Evolutionary conservation across 2,329 filamentous ascomycete species (phyloP).

Genomic region (Neopestalotiopsis sp.): DNA sequence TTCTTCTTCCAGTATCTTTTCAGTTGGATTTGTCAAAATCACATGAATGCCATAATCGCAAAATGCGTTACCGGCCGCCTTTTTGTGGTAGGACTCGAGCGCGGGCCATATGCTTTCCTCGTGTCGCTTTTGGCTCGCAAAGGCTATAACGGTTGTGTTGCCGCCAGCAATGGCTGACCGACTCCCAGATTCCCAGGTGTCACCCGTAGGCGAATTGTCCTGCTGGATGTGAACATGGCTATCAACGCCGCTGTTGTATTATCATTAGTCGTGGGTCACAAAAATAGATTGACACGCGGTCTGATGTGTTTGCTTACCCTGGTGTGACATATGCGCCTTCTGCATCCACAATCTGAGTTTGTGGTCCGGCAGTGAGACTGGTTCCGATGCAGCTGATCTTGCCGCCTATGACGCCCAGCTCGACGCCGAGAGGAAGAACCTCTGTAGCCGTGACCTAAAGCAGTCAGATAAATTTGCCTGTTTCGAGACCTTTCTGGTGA

Average conservation of each 20-base stretch:
- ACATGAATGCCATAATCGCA: conserved; percentile 62
- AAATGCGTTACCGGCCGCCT: conserved; percentile 46
- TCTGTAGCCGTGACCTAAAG: conserved; percentile 50
- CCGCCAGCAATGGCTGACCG: conserved; percentile 52
- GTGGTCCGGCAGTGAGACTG: conserved; percentile 35
- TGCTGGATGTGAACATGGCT: conserved; percentile 54
- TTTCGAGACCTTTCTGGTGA: background rate
- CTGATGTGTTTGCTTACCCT: conserved; percentile 35
- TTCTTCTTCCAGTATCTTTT: conserved; percentile 23
- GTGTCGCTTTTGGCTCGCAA: conserved; percentile 49
- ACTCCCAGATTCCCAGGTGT: conserved; percentile 48
- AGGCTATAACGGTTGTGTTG: conserved; percentile 54
- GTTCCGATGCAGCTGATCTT: conserved; percentile 50
- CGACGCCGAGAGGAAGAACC: conserved; percentile 44
- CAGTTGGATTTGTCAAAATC: conserved; percentile 26
- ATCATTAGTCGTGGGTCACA: background rate
- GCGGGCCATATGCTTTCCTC: conserved; percentile 45
- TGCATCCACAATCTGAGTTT: conserved; percentile 47
- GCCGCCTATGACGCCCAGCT: conserved; percentile 52
- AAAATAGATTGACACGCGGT: background rate
- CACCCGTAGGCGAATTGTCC: conserved; percentile 46
- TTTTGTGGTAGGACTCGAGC: conserved; percentile 46
- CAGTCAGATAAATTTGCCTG: conserved; percentile 2
- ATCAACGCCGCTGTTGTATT: conserved; percentile 46
- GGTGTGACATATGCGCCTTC: conserved; percentile 49